Evolutionary conservation across 129 eudicot species (phyloP).

Genomic region (Apium graveolens): DNA sequence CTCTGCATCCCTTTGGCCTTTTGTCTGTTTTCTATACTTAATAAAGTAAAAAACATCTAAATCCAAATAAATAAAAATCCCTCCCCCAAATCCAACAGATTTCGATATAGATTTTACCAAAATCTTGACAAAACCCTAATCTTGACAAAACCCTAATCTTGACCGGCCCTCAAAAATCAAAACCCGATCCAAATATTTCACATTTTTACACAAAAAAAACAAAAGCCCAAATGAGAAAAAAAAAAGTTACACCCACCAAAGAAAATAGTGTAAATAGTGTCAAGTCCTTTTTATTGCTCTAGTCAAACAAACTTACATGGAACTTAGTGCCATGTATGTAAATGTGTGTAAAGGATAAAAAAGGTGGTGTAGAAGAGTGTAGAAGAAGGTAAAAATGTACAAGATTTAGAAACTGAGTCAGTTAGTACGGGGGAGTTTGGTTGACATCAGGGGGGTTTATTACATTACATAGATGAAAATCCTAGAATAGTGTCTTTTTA

Average conservation of each 20-base stretch:
- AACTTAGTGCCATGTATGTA: background rate
- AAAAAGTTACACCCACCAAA: background rate
- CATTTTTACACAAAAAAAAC: background rate
- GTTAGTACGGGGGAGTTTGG: constrained; percentile 4
- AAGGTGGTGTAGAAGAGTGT: background rate
- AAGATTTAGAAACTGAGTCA: background rate
- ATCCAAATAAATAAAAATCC: background rate
- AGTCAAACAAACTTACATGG: constrained; percentile 6
- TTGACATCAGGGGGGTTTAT: background rate
- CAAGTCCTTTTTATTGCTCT: background rate
- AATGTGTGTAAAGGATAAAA: too few relatives aligned
- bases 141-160: background rate
- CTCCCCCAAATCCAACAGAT: constrained; percentile 10
- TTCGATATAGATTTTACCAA: constrained; percentile 11
- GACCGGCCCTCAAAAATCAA: background rate
- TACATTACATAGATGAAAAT: background rate
- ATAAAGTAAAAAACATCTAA: background rate
- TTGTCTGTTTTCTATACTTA: constrained; percentile 11
- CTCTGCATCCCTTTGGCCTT: constrained; percentile 7
- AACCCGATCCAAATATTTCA: constrained; percentile 1
- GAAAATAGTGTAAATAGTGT: background rate
- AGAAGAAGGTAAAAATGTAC: constrained; percentile 4
- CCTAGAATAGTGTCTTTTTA: background rate
- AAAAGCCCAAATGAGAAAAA: background rate
- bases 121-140: background rate